Conservation (phyloP, 805 yeast genomes). For the Yarrowia divulgata region DNA sequence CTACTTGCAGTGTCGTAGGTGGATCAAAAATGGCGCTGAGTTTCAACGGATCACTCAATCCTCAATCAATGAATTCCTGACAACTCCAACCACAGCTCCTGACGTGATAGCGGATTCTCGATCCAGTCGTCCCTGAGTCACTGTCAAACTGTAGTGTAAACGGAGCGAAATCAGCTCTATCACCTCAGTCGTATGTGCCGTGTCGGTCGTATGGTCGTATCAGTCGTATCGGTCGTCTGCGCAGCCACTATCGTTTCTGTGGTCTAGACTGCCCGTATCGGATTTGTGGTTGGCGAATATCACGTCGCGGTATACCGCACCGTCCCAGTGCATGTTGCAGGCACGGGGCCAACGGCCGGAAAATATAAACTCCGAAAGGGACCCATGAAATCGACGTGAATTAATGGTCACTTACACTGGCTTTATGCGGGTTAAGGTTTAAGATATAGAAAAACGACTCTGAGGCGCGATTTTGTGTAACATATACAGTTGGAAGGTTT, state of each 20-base stretch:
- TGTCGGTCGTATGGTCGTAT: background rate
- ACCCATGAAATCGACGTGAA: slow-evolving; percentile 14
- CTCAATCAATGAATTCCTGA: no score
- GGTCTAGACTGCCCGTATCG: no score
- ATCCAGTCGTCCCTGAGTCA: no score
- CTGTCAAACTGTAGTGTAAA: no score
- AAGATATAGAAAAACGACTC: background rate
- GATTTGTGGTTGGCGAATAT: background rate
- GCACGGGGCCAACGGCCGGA: slow-evolving; percentile 25
- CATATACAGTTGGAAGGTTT: no score
- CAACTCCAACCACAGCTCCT: no score
- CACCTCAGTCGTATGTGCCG: background rate
- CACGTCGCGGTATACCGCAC: background rate
- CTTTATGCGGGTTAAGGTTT: background rate
- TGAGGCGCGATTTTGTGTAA: no score
- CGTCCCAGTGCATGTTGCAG: background rate
- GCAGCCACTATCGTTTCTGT: background rate
- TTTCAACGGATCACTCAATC: no score
- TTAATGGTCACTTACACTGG: background rate
- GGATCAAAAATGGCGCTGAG: no score
- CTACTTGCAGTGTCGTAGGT: no score
- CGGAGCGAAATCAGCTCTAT: no score
- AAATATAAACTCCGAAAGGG: slow-evolving; percentile 25
- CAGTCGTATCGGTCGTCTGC: background rate
- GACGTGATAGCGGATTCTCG: no score